phyloP scores from a whole-genome alignment of 2,329 filamentous ascomycete genomes.

The Neoscytalidium dimidiatum region DNA sequence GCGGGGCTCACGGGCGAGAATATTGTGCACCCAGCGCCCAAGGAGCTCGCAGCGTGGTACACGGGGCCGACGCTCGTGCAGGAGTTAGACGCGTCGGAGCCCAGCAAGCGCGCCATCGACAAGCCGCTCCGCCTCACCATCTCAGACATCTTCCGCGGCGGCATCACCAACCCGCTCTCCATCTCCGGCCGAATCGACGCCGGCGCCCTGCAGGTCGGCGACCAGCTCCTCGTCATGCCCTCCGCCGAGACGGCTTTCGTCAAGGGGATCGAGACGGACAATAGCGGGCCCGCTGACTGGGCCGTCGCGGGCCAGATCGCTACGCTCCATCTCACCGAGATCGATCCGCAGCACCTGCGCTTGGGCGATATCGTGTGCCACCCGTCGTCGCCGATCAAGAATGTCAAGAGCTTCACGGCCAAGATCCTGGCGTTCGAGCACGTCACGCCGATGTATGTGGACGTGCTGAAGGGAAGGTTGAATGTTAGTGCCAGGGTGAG shows the following conservation, averaged over 20 bases:
- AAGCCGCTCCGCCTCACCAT: constrained; percentile 86
- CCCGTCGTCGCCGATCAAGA: constrained; percentile 65
- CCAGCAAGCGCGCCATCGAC: constrained; percentile 68
- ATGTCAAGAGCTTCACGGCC: constrained; percentile 72
- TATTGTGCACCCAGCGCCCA: constrained; percentile 63
- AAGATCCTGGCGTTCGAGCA: constrained; percentile 90
- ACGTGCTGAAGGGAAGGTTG: constrained; percentile 83
- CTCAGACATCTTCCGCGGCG: constrained; percentile 79
- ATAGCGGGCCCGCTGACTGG: constrained; percentile 68
- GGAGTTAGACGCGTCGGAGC: constrained; percentile 81
- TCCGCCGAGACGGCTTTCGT: constrained; percentile 78
- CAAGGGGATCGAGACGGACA: constrained; percentile 78
- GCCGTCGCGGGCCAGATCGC: constrained; percentile 90
- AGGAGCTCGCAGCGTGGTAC: constrained; percentile 70
- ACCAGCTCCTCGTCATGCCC: constrained; percentile 76
- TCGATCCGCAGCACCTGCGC: constrained; percentile 77
- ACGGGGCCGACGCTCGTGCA: constrained; percentile 75
- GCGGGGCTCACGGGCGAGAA: constrained; percentile 90
- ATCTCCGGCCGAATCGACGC: constrained; percentile 84
- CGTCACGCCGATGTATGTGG: constrained; percentile 83
- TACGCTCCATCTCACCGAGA: constrained; percentile 78
- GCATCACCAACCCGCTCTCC: constrained; percentile 77
- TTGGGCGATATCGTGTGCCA: constrained; percentile 85
- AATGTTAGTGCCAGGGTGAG: constrained; percentile 76
- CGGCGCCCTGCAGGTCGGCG: constrained; percentile 81